Conservation (phyloP, 805 yeast genomes). For the Zygoascus flipseniorum region DNA sequence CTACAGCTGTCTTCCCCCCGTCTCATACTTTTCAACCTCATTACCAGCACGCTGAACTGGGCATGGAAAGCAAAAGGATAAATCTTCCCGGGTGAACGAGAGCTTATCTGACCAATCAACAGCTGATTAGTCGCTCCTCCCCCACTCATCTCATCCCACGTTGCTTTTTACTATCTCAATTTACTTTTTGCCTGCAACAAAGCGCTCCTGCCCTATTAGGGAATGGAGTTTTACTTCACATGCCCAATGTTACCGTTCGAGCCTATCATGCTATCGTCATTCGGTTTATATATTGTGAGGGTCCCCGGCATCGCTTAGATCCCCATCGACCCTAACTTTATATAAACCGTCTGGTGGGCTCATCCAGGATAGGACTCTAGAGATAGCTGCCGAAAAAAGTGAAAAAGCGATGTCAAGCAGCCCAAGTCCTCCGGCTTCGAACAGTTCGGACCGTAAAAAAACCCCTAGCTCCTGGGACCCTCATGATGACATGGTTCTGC, state of each 20-base stretch:
- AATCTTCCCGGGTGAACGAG: too few species aligned
- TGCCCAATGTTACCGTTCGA: not conserved
- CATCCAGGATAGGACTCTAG: too few species aligned
- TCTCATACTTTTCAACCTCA: too few species aligned
- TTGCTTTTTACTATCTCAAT: not conserved
- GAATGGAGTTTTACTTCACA: not conserved
- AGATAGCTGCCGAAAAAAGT: too few species aligned
- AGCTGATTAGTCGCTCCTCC: not conserved
- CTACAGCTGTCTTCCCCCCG: too few species aligned
- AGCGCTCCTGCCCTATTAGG: not conserved
- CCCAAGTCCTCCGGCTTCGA: not conserved
- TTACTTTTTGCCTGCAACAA: not conserved
- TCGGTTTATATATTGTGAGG: not conserved
- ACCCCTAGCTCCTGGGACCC: slow-evolving; percentile 69
- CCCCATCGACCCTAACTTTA: too few species aligned
- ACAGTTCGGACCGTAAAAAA: slow-evolving; percentile 14
- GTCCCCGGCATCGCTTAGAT: not conserved
- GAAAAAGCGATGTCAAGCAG: not conserved
- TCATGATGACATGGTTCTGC: slow-evolving; percentile 59
- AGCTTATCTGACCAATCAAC: not conserved
- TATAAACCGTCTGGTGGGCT: too few species aligned
- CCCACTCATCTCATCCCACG: not conserved
- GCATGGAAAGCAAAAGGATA: too few species aligned
- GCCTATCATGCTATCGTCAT: not conserved
- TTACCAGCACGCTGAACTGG: too few species aligned